phyloP scores from a whole-genome alignment of 345 rosid genomes.

The Camelina laxa region DNA sequence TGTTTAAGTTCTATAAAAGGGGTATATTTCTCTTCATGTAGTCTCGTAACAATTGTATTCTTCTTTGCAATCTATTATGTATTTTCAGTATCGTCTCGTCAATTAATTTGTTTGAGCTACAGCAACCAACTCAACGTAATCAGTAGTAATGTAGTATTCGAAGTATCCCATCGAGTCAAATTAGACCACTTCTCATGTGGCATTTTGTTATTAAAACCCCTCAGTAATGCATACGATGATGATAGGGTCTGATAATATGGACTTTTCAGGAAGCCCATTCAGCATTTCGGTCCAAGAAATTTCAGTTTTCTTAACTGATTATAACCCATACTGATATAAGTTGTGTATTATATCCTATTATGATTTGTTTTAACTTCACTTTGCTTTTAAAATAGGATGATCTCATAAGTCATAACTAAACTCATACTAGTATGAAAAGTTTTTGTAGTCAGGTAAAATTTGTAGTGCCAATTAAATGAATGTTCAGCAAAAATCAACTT shows the following conservation, averaged over 20 bases:
- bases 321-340: conserved; percentile 1
- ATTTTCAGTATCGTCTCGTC: not conserved
- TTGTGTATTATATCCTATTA: not conserved
- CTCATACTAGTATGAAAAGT: not conserved
- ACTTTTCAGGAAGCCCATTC: not conserved
- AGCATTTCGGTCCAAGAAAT: not conserved
- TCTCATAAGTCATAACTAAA: not conserved
- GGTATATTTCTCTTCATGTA: conserved; percentile 5
- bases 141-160: not conserved
- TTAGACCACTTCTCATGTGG: not conserved
- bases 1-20: not conserved
- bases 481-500: not conserved
- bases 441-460: not conserved
- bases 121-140: not conserved
- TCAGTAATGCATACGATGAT: not conserved
- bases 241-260: conserved; percentile 1
- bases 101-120: conserved; percentile 4
- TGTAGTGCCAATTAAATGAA: not conserved
- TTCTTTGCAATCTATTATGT: not conserved
- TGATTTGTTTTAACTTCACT: not conserved
- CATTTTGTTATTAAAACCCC: not conserved
- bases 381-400: not conserved
- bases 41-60: not conserved
- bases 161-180: not conserved
- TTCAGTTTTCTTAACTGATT: not conserved